Conservation (phyloP, 805 yeast species). For the Spathaspora sp. region DNA sequence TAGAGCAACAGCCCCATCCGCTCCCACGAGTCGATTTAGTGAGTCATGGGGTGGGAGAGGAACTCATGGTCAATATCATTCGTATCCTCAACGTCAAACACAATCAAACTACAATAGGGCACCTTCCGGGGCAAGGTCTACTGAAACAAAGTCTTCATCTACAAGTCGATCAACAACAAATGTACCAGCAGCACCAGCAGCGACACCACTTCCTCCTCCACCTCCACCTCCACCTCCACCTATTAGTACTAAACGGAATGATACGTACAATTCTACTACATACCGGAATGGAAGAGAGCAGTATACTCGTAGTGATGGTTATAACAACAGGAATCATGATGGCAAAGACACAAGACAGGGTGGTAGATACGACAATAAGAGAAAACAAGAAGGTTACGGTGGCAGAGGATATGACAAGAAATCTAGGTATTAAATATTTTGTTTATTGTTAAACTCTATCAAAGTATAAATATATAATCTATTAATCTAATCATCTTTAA, state of each 20-base stretch:
- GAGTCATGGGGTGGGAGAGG: not conserved
- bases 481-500: constrained; percentile 19
- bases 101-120: constrained; percentile 4
- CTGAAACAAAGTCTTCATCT: not conserved
- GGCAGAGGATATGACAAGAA: constrained; percentile 27
- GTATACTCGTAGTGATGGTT: constrained; percentile 3
- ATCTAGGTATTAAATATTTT: constrained; percentile 17
- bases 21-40: not conserved
- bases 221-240: constrained; percentile 8
- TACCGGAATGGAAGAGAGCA: not conserved
- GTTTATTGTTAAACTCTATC: not conserved
- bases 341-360: constrained; percentile 5
- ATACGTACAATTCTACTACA: constrained; percentile 1
- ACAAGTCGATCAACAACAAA: not conserved
- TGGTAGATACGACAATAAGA: constrained; percentile 18
- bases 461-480: not conserved
- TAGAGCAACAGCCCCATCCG: not conserved
- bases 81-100: not conserved
- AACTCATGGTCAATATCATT: not conserved
- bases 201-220: constrained; percentile 4
- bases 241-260: constrained; percentile 9
- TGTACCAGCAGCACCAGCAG: constrained; percentile 7
- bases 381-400: constrained; percentile 20
- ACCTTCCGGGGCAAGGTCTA: not conserved
- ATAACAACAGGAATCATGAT: constrained; percentile 3